These are phyloP conservation scores for Ustilago tritici DNA, from an alignment of 1,284 basidiomycete species.

Conservation along the genomic window DNA sequence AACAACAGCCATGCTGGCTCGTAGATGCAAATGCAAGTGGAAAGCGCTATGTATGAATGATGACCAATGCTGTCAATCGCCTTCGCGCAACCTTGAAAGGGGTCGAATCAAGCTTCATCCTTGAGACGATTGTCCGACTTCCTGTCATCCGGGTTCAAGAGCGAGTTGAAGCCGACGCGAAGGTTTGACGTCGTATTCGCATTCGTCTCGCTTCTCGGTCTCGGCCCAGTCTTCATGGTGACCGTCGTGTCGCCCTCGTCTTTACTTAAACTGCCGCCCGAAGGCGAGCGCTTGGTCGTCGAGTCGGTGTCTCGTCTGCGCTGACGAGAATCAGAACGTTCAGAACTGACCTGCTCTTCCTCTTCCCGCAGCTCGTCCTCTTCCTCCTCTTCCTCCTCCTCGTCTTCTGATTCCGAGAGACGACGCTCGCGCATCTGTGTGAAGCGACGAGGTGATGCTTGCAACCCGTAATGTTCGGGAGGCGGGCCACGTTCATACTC, in stretches of 20 bases:
- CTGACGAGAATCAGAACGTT: conserved; percentile 9
- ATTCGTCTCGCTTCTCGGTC: conserved; percentile 32
- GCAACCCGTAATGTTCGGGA: conserved; percentile 17
- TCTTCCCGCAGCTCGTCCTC: conserved; percentile 40
- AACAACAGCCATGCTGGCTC: not conserved
- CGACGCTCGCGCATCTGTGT: conserved; percentile 44
- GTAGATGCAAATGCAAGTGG: not conserved
- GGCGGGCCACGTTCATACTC: conserved; percentile 35
- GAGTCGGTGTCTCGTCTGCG: conserved; percentile 11
- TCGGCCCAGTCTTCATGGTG: conserved; percentile 28
- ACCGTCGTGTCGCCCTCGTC: conserved; percentile 44
- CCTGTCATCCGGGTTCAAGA: conserved; percentile 37
- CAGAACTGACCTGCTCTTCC: conserved; percentile 10
- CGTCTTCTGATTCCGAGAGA: conserved; percentile 39
- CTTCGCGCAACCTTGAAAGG: not conserved
- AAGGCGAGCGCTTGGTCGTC: conserved; percentile 8
- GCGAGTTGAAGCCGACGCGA: conserved; percentile 37
- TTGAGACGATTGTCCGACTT: conserved; percentile 21
- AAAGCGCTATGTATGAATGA: not conserved
- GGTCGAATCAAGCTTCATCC: conserved; percentile 20
- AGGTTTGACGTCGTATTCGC: conserved; percentile 35
- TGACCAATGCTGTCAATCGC: not conserved
- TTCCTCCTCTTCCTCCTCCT: conserved; percentile 44
- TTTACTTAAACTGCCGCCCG: conserved; percentile 21
- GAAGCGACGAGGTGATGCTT: conserved; percentile 34